Conservation (phyloP, 1,139 yeast species). For the Saccharomyces hybrid region DNA sequence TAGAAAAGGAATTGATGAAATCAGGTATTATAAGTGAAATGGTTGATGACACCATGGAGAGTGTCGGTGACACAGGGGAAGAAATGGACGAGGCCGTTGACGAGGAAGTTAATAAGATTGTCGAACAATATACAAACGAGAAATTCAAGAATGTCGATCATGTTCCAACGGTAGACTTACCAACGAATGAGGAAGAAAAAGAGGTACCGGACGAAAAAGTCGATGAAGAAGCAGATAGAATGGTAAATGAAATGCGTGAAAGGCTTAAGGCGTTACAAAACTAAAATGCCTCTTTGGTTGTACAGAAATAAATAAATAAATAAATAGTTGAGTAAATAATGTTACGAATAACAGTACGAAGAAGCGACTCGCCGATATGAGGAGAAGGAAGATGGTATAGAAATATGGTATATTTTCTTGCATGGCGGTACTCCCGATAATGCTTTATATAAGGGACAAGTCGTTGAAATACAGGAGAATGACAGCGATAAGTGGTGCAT, state of each 20-base stretch:
- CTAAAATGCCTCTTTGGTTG: conserved; percentile 23
- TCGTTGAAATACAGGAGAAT: neutral
- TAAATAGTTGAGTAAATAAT: neutral
- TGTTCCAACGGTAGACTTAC: conserved; percentile 42
- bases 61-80: conserved; percentile 59
- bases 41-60: conserved; percentile 85
- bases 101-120: conserved; percentile 56
- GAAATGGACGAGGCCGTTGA: conserved; percentile 62
- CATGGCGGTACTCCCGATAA: neutral
- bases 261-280: conserved; percentile 80
- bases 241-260: conserved; percentile 82
- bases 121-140: conserved; percentile 44
- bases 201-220: conserved; percentile 58
- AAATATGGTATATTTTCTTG: conserved; percentile 31
- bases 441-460: neutral
- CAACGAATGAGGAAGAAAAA: conserved; percentile 36
- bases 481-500: neutral
- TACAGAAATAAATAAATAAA: neutral
- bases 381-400: no score
- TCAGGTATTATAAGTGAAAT: conserved; percentile 92
- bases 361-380: no score
- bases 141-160: conserved; percentile 43
- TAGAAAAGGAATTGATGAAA: conserved; percentile 81
- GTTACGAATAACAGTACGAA: neutral
- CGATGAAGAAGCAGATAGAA: conserved; percentile 64